Conservation (phyloP, 2,329 filamentous ascomycete species). For the Ophiostoma piceae region DNA sequence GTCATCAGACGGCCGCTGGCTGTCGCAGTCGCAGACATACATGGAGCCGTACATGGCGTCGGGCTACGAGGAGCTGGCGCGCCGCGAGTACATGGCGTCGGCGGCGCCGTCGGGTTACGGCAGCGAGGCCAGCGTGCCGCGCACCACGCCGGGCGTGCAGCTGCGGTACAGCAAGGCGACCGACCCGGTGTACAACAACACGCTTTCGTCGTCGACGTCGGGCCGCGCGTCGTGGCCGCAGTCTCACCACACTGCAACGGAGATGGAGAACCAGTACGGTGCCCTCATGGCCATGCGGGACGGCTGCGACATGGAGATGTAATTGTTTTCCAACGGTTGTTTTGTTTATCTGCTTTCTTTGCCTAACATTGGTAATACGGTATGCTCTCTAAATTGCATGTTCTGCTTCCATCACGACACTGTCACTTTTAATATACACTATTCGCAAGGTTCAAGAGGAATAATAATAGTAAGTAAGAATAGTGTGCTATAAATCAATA, state of each 20-base stretch:
- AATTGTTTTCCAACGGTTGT: not conserved
- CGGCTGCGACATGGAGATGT: slow-evolving; percentile 26
- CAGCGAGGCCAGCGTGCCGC: slow-evolving; percentile 15
- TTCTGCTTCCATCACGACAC: not conserved
- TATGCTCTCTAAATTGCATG: not conserved
- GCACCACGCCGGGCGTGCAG: slow-evolving; percentile 15
- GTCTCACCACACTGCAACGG: slow-evolving; percentile 52
- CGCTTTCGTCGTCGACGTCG: slow-evolving; percentile 26
- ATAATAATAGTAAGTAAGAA: not conserved
- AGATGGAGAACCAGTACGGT: slow-evolving; percentile 67
- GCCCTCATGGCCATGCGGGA: slow-evolving; percentile 39
- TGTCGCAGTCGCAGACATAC: slow-evolving; percentile 38
- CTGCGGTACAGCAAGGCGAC: slow-evolving; percentile 51
- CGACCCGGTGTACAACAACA: slow-evolving; percentile 62
- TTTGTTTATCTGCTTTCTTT: not conserved
- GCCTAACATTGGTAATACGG: not conserved
- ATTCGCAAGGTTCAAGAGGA: not conserved
- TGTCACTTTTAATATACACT: not conserved
- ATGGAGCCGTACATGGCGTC: slow-evolving; percentile 80
- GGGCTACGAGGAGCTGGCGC: slow-evolving; percentile 68
- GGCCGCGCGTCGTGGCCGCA: slow-evolving; percentile 39
- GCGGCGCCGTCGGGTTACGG: slow-evolving; percentile 22
- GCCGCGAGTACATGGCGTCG: slow-evolving; percentile 53
- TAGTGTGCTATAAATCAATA: not conserved
- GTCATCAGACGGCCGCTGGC: slow-evolving; percentile 50